These are phyloP conservation scores for Telfairia occidentalis DNA, from an alignment of 331 rosid species.

Conservation along the genomic window DNA sequence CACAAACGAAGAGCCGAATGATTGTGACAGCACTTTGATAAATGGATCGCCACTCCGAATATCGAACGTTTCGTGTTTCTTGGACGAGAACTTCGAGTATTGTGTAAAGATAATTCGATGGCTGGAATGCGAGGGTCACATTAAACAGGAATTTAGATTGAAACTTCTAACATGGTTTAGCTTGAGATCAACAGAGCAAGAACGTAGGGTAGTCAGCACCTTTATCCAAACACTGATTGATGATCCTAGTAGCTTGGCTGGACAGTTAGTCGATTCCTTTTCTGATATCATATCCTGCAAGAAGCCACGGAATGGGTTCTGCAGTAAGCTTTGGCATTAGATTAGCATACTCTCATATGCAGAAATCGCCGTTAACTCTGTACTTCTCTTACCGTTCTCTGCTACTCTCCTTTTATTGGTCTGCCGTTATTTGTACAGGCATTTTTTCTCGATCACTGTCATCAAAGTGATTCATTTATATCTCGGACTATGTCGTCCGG, in stretches of 20 bases:
- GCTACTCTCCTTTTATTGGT: constrained; percentile 35
- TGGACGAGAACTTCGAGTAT: constrained; percentile 91
- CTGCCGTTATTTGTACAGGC: constrained; percentile 64
- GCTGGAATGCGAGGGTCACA: constrained; percentile 96
- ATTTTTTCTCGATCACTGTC: constrained; percentile 53
- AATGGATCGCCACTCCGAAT: constrained; percentile 58
- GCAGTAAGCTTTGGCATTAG: constrained; percentile 58
- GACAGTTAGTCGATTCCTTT: constrained; percentile 89
- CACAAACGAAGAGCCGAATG: constrained; percentile 63
- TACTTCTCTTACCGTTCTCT: neutral
- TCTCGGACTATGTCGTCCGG: constrained; percentile 38
- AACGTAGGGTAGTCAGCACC: constrained; percentile 92
- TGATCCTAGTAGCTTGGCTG: constrained; percentile 96
- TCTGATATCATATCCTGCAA: constrained; percentile 82
- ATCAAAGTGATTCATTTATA: constrained; percentile 43
- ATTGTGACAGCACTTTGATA: constrained; percentile 92
- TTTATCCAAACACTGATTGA: constrained; percentile 89
- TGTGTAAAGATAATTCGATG: constrained; percentile 93
- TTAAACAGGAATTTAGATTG: constrained; percentile 80
- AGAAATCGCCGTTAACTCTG: neutral
- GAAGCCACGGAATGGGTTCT: constrained; percentile 75
- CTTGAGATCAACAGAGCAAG: constrained; percentile 95
- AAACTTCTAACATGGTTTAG: constrained; percentile 98
- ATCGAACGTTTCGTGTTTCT: constrained; percentile 53
- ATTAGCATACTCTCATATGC: constrained; percentile 25